Conservation (phyloP, 805 yeast genomes). For the Cyberlindnera nakhonratchasimensis region DNA sequence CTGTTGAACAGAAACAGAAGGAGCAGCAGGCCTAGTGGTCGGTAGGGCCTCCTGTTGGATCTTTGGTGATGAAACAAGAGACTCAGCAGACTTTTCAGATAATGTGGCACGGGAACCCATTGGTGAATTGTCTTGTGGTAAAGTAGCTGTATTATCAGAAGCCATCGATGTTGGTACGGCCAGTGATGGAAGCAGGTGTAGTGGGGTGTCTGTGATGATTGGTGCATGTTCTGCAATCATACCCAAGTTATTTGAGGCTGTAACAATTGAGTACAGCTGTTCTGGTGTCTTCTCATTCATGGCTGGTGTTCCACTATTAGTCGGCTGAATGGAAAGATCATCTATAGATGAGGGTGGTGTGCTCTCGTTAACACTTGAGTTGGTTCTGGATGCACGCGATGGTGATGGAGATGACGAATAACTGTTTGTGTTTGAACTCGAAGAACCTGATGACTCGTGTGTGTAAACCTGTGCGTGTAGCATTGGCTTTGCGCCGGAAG, state of each 20-base stretch:
- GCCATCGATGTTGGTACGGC: neutral
- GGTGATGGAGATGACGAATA: conserved; percentile 28
- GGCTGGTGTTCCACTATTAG: neutral
- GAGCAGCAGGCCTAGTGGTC: neutral
- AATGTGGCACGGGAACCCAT: neutral
- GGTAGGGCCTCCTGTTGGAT: neutral
- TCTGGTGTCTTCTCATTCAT: neutral
- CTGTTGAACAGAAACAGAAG: neutral
- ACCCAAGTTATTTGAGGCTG: conserved; percentile 9
- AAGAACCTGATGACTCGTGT: conserved; percentile 5
- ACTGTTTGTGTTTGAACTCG: conserved; percentile 9
- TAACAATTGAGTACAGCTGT: neutral
- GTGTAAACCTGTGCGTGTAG: conserved; percentile 1
- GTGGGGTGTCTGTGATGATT: neutral
- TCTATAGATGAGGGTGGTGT: conserved; percentile 31
- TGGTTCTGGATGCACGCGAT: conserved; percentile 27
- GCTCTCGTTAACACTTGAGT: conserved; percentile 24
- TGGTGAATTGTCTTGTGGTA: neutral
- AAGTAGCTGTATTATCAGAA: neutral
- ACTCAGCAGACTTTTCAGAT: neutral
- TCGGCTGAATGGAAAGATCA: conserved; percentile 20
- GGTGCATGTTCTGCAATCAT: conserved; percentile 23
- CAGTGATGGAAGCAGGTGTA: neutral
- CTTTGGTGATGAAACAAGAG: neutral
- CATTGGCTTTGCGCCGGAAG: neutral